Conservation (phyloP, 2,329 filamentous ascomycete genomes). For the Ophiostoma sp. region DNA sequence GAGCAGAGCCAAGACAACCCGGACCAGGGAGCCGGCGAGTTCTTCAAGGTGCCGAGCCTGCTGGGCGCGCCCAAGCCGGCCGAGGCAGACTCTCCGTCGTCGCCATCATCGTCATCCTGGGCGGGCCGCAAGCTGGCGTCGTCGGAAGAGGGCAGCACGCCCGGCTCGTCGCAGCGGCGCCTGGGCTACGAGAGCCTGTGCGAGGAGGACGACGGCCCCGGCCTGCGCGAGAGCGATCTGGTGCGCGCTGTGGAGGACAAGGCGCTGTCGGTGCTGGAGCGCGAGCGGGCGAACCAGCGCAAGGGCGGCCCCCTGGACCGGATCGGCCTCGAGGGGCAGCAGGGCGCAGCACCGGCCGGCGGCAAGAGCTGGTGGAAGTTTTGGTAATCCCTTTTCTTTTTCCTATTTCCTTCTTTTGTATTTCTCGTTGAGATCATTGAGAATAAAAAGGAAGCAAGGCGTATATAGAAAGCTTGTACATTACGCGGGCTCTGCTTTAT, state of each 20-base stretch:
- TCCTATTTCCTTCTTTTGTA: too few species aligned
- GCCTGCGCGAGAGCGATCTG: slow-evolving; percentile 31
- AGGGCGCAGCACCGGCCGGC: slow-evolving; percentile 21
- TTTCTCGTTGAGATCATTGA: not conserved
- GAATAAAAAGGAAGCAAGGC: not conserved
- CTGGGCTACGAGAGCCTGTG: slow-evolving; percentile 34
- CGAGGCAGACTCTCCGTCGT: slow-evolving; percentile 28
- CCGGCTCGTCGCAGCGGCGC: slow-evolving; percentile 28
- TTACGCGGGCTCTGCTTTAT: slow-evolving; percentile 7
- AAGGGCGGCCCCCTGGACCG: slow-evolving; percentile 48
- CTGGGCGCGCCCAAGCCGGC: slow-evolving; percentile 40
- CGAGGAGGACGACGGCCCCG: slow-evolving; percentile 32
- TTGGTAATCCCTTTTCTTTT: slow-evolving; percentile 9
- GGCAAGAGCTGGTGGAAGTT: slow-evolving; percentile 44
- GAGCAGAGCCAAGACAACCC: slow-evolving; percentile 13
- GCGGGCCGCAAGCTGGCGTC: slow-evolving; percentile 34
- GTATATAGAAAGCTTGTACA: not conserved
- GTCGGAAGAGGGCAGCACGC: slow-evolving; percentile 33
- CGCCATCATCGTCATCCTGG: slow-evolving; percentile 40
- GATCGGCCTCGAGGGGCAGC: slow-evolving; percentile 39
- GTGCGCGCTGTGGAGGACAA: slow-evolving; percentile 34
- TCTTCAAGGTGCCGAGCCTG: slow-evolving; percentile 46
- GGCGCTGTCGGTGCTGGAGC: slow-evolving; percentile 41
- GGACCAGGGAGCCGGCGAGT: slow-evolving; percentile 19
- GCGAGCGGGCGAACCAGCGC: slow-evolving; percentile 48